Base-by-base conservation (phyloP, 192 early-diverging fungal genomes). In the Rhizophagus sp. region DNA sequence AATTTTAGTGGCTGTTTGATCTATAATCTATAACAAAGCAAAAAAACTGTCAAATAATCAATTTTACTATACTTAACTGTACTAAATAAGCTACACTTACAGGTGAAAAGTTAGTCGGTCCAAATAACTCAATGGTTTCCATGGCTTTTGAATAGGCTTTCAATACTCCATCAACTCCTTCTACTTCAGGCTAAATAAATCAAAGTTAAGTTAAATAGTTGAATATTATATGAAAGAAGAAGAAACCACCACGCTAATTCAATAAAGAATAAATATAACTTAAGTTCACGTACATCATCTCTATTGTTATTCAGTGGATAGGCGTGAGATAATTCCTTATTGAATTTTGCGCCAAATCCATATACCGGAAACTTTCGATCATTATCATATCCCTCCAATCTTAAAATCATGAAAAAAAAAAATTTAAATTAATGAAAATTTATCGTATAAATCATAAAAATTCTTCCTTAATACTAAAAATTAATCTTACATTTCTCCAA, bases 71-170 rank as follows among this genome's bases (percentile, higher is more conserved):
- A 39, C 24, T 15, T 10, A 61, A 39, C n/a, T 17, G 7, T 34
- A 39, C n/a, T 17, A 41, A 19, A 65, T 12, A 12, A 22, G 66
- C 24, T 19, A 30, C 6, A 13, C 36, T 10, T 12, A 86, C 82
- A 10, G 89, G 89, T 9, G 89, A 76, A 83, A 90, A 90, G 70
- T 89, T 88, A 11, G 89, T 90, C 13, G 89, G 89, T 12, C 89
- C 89, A 30, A 68, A 84, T 27, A 90, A 75, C 62, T 83, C 68
- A 33, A 87, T 79, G 69, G 72, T 71, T 7, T 78, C 49, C 19
- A 90, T 75, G 7, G 88, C 81, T 1, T 75, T 27, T 52, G 80
- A 79, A 76, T 90, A 90, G 0, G 84, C 81, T 3, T 52, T 79
- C 72, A 90, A 63, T 24, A 90, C 79, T 13, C 89, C 89, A 2